Conservation (phyloP, 176 grass and related monocot genomes). For the Phyllostachys edulis region DNA sequence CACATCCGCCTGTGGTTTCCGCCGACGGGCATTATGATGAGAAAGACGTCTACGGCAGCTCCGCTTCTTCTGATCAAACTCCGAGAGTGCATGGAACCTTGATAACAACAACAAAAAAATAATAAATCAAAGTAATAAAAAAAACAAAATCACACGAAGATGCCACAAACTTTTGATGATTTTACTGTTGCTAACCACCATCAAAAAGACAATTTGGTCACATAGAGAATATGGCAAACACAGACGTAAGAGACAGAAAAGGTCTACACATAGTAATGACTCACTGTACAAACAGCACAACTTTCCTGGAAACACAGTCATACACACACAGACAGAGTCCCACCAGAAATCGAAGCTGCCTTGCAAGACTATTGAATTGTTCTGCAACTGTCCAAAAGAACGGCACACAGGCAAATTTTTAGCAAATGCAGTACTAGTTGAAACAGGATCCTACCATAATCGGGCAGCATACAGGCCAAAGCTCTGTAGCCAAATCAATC, state of each 20-base stretch:
- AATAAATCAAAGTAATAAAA: too few relatives aligned
- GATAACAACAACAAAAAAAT: not conserved
- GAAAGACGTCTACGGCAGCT: slow-evolving; percentile 64
- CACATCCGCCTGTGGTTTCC: slow-evolving; percentile 53
- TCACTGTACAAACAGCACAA: not conserved
- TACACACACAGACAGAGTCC: too few relatives aligned
- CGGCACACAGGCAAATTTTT: not conserved
- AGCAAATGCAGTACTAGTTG: not conserved
- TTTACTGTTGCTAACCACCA: not conserved
- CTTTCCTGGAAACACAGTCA: not conserved
- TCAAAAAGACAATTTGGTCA: not conserved
- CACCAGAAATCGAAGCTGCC: not conserved
- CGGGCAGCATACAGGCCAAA: not conserved
- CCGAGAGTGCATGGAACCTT: slow-evolving; percentile 61
- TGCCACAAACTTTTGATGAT: not conserved
- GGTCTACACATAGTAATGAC: not conserved
- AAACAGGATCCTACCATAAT: not conserved
- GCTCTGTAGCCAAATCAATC: not conserved
- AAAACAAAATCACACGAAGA: not conserved
- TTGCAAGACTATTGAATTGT: not conserved
- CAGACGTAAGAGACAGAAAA: not conserved
- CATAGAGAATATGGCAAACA: not conserved
- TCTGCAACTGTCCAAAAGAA: not conserved
- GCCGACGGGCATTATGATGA: slow-evolving; percentile 67
- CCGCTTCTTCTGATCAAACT: slow-evolving; percentile 78